These are phyloP conservation scores for Noccaea bulbosa DNA, from an alignment of 345 rosid genomes.

Conservation along the genomic window DNA sequence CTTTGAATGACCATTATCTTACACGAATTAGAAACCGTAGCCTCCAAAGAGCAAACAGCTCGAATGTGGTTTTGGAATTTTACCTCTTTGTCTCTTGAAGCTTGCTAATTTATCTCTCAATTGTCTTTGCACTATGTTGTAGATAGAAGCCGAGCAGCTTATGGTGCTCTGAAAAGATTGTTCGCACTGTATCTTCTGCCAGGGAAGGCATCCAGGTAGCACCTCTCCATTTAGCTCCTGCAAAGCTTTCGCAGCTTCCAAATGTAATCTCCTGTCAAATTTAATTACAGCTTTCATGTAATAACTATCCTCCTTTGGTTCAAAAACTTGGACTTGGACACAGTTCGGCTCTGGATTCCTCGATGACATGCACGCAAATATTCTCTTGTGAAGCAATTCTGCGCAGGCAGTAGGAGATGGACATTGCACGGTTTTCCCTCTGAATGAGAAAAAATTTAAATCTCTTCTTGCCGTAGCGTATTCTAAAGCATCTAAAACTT, in stretches of 20 bases:
- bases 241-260: constrained; percentile 96
- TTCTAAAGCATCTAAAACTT: constrained; percentile 59
- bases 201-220: constrained; percentile 63
- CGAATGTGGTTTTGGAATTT: constrained; percentile 15
- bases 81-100: constrained; percentile 58
- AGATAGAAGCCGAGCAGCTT: constrained; percentile 66
- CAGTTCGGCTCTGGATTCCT: constrained; percentile 51
- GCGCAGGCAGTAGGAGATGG: constrained; percentile 57
- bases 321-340: constrained; percentile 62
- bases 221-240: constrained; percentile 76
- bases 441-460: constrained; percentile 56
- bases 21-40: constrained; percentile 18
- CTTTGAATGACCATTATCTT: constrained; percentile 2
- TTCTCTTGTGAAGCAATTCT: constrained; percentile 59
- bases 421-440: constrained; percentile 56
- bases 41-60: constrained; percentile 21
- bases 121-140: constrained; percentile 62
- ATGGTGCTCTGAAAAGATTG: constrained; percentile 76
- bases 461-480: constrained; percentile 56
- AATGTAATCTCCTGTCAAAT: constrained; percentile 81
- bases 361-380: constrained; percentile 64
- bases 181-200: constrained; percentile 87
- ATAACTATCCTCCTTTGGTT: constrained; percentile 56
- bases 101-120: constrained; percentile 51
- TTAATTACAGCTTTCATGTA: constrained; percentile 60